phyloP scores from a whole-genome alignment of 768 basidiomycete species.

The Suillus placidus region DNA sequence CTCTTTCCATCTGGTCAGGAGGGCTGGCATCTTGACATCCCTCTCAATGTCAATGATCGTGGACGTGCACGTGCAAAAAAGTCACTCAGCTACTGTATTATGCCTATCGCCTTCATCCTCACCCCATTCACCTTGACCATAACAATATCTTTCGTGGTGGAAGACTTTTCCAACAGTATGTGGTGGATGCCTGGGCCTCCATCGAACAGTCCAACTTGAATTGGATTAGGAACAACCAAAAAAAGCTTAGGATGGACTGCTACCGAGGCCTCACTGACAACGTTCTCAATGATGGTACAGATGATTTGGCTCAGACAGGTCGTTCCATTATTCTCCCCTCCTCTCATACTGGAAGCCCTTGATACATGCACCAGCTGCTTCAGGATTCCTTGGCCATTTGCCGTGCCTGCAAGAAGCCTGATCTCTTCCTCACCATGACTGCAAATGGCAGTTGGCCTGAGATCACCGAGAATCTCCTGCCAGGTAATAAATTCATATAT shows the following conservation, averaged over 20 bases:
- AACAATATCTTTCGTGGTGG: too few relatives aligned
- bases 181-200: too few relatives aligned
- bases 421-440: too few relatives aligned
- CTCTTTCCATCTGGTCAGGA: slow-evolving; percentile 43
- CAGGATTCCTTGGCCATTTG: slow-evolving; percentile 54
- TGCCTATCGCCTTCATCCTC: too few relatives aligned
- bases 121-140: too few relatives aligned
- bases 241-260: too few relatives aligned
- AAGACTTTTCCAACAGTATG: too few relatives aligned
- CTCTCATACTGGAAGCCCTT: slow-evolving; percentile 42
- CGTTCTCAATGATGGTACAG: slow-evolving; percentile 23
- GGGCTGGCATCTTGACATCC: slow-evolving; percentile 40
- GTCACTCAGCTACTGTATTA: slow-evolving; percentile 35
- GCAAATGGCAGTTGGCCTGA: too few relatives aligned
- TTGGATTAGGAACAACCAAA: too few relatives aligned
- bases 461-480: slow-evolving; percentile 43
- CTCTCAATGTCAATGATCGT: slow-evolving; percentile 19
- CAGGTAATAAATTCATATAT: slow-evolving; percentile 22
- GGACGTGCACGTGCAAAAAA: slow-evolving; percentile 13
- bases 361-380: slow-evolving; percentile 44
- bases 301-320: slow-evolving; percentile 37
- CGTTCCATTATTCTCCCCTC: slow-evolving; percentile 42
- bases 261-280: too few relatives aligned
- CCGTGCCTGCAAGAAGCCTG: slow-evolving; percentile 29
- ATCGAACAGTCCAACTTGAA: too few relatives aligned